A percentile compares a stretch with the other conserved stretches of the same genome.
Conservation (phyloP, 306 rosid species). For the Quercus aquifolioides region DNA sequence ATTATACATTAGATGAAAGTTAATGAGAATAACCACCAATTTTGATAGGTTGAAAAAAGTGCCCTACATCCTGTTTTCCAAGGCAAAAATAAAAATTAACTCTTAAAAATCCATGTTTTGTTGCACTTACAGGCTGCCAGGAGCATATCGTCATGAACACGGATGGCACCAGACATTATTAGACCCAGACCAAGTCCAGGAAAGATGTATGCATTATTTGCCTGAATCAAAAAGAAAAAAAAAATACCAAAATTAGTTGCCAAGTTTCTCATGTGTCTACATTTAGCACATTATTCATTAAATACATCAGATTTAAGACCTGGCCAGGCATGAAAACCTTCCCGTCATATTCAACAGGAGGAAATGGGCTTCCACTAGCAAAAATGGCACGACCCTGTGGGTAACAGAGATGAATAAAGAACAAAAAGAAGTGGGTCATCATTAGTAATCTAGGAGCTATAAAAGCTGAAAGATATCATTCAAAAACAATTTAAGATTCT, state of each 20-base stretch:
- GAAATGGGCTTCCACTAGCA: slow-evolving; percentile 93
- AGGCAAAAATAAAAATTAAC: not conserved
- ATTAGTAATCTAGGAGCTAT: not conserved
- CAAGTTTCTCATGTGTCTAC: not conserved
- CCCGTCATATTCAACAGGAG: slow-evolving; percentile 74
- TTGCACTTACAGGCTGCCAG: slow-evolving; percentile 89
- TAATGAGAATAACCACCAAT: not conserved
- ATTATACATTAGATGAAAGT: not conserved
- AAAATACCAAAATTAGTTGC: slow-evolving; percentile 17
- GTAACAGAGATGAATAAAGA: slow-evolving; percentile 9
- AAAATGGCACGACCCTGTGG: slow-evolving; percentile 78
- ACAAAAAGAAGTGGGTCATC: not conserved
- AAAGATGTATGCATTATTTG: slow-evolving; percentile 92
- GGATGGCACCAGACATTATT: slow-evolving; percentile 84
- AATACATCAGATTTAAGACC: slow-evolving; percentile 39
- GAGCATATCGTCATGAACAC: slow-evolving; percentile 87
- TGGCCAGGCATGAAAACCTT: slow-evolving; percentile 80
- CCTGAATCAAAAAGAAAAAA: slow-evolving; percentile 38
- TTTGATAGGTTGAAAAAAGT: not conserved
- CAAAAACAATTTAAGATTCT: not conserved
- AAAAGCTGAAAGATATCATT: not conserved
- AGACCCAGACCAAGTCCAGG: slow-evolving; percentile 95
- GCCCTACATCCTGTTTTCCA: not conserved
- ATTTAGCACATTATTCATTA: not conserved
- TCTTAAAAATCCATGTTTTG: not conserved